phyloP scores from a whole-genome alignment of 495 filamentous ascomycete genomes.

The Penicillium atrosanguineum region DNA sequence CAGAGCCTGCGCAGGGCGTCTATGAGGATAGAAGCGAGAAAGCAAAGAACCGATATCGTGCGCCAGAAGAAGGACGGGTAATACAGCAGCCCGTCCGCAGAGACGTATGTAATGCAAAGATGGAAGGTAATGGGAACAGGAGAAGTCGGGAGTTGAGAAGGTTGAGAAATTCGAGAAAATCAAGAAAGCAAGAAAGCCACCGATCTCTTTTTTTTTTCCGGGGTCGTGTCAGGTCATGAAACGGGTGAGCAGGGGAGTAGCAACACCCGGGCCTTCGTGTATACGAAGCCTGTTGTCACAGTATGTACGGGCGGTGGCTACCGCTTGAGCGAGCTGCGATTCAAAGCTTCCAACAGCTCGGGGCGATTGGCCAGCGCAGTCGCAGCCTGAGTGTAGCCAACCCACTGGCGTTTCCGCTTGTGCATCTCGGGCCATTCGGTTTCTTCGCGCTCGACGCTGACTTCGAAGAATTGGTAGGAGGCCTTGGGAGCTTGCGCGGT shows the following conservation, averaged over 20 bases:
- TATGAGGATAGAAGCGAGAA: conserved; percentile 9
- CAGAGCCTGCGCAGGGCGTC: conserved; percentile 5
- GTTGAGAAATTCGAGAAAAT: conserved; percentile 6
- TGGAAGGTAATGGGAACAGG: conserved; percentile 3
- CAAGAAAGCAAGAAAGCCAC: conserved; percentile 28
- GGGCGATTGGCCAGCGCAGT: conserved; percentile 73
- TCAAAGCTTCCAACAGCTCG: conserved; percentile 83
- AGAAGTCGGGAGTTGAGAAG: background rate
- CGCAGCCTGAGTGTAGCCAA: conserved; percentile 77
- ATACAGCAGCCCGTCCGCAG: conserved; percentile 17
- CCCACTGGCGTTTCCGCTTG: conserved; percentile 87
- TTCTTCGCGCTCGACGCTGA: conserved; percentile 76
- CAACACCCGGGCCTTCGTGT: conserved; percentile 6
- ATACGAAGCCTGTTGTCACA: background rate
- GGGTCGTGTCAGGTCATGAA: conserved; percentile 43
- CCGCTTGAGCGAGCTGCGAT: conserved; percentile 71
- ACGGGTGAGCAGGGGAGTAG: conserved; percentile 13
- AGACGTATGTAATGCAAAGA: conserved; percentile 16
- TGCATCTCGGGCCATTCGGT: conserved; percentile 89
- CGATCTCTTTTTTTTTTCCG: conserved; percentile 23
- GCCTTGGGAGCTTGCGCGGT: conserved; percentile 69
- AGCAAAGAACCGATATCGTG: conserved; percentile 2
- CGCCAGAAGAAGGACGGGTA: conserved; percentile 9
- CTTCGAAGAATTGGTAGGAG: conserved; percentile 86
- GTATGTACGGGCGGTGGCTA: conserved; percentile 30